Evolutionary conservation across 257 asterid species (phyloP).

Genomic region (Solanum chaucha): DNA sequence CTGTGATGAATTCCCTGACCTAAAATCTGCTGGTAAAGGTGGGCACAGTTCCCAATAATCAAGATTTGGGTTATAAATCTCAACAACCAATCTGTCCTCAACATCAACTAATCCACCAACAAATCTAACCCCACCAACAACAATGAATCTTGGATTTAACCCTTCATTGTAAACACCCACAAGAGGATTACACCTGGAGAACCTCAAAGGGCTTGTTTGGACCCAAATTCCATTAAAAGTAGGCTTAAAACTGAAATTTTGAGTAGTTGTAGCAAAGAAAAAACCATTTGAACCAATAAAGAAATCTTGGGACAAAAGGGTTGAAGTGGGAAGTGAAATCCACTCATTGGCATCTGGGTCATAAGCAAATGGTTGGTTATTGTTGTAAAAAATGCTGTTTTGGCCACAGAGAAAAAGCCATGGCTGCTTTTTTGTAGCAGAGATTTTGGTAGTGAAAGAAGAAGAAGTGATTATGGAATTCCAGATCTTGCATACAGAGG

Average conservation of each 20-base stretch:
- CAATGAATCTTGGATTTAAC: slow-evolving; percentile 9
- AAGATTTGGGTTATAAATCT: slow-evolving; percentile 12
- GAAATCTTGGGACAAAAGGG: not conserved
- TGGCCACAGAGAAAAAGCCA: slow-evolving; percentile 24
- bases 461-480: slow-evolving; percentile 4
- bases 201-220: slow-evolving; percentile 8
- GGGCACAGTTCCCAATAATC: slow-evolving; percentile 19
- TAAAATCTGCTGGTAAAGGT: slow-evolving; percentile 14
- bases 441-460: slow-evolving; percentile 11
- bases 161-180: slow-evolving; percentile 1
- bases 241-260: slow-evolving; percentile 9
- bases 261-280: slow-evolving; percentile 6
- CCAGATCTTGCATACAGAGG: slow-evolving; percentile 35
- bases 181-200: slow-evolving; percentile 8
- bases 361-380: slow-evolving; percentile 13
- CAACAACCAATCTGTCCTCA: slow-evolving; percentile 12
- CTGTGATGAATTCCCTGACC: slow-evolving; percentile 5
- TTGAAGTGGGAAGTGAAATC: slow-evolving; percentile 12
- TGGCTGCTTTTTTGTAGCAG: slow-evolving; percentile 7
- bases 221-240: slow-evolving; percentile 3
- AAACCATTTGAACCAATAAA: slow-evolving; percentile 11
- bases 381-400: not conserved
- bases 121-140: slow-evolving; percentile 12
- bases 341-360: slow-evolving; percentile 21
- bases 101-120: not conserved